Evolutionary conservation across 257 asterid species (phyloP), one percentile per base, ranked within the genome.

Genomic region (Henckelia pumila): DNA sequence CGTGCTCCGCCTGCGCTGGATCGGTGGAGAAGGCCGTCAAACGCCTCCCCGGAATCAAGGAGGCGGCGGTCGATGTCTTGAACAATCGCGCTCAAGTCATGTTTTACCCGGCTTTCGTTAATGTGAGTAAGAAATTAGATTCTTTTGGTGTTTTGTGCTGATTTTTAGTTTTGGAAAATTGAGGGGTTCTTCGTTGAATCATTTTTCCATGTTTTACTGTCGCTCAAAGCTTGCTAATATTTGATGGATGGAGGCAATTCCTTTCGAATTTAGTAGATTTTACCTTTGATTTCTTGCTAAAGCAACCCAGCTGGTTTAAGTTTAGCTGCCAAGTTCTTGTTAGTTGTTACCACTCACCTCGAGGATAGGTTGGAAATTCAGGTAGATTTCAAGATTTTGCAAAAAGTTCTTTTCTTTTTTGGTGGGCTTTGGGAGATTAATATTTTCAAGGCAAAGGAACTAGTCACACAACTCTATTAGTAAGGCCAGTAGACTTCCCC

Each of bases 11-110:
- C 59, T 85, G 91, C 49, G 67, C 90, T 1, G 77, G 22, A 52
- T 76, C 88, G 6, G 84, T 85, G 1, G 91, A 85, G 80, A 82
- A 82, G 74, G 88, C 84, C 53, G 72, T 85, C 55, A 78, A 82
- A 66, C 76, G 81, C 65, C 82, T 85, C 59, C 78, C 81, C 35
- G 86, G 89, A 21, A 75, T 84, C 79, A 75, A 67, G 59, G 80
- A 79, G 20, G 87, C 85, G 17, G 80, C 59, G 52, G 85, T 84
- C 3, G 87, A 79, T 68, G 78, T 77, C 40, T 20, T 81, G 59
- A 79, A 81, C 70, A 77, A 81, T 80, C 82, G 85, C 8, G 81
- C 82, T 1, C 83, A 70, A 49, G 87, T 84, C 37, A 10, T 66
- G n/a, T 84, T 81, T 24, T 71, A 63, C 50, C 82, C 80, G 0